phyloP scores from a whole-genome alignment of 73 alveolate species.

The Paramecium octaurelia region DNA sequence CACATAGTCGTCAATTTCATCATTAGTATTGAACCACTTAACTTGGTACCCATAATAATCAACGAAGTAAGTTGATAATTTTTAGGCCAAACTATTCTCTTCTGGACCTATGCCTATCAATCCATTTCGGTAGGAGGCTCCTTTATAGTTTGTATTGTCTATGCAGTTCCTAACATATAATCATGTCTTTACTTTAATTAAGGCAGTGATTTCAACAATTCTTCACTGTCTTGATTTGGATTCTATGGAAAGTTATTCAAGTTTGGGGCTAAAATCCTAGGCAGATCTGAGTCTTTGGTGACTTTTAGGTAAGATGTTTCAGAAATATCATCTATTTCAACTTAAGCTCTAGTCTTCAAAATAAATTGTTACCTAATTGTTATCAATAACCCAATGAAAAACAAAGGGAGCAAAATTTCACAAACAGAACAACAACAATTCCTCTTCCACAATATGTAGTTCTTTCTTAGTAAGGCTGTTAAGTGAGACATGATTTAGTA shows the following conservation, averaged over 20 bases:
- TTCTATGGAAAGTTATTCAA: neutral
- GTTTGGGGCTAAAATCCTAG: neutral
- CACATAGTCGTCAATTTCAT: neutral
- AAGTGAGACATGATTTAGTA: conserved; percentile 63
- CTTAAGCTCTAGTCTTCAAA: neutral
- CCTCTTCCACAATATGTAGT: conserved; percentile 89
- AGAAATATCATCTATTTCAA: neutral
- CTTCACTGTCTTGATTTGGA: neutral
- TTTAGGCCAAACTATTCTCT: neutral
- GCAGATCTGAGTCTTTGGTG: neutral
- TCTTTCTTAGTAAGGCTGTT: conserved; percentile 84
- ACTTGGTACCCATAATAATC: neutral
- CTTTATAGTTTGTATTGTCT: neutral
- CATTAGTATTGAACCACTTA: neutral
- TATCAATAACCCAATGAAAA: conserved; percentile 19
- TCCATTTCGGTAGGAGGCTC: neutral
- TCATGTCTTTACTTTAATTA: neutral
- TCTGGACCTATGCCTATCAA: neutral
- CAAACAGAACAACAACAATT: conserved; percentile 77
- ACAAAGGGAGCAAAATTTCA: conserved; percentile 82
- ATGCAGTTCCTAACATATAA: neutral
- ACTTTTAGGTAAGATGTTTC: neutral
- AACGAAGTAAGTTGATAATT: neutral
- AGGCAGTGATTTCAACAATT: neutral
- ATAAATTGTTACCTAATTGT: neutral